A percentile compares a stretch with the other conserved stretches of the same genome.
phyloP scores from a whole-genome alignment of 2,329 filamentous ascomycete genomes.

The Mycosphaerella arachidis region DNA sequence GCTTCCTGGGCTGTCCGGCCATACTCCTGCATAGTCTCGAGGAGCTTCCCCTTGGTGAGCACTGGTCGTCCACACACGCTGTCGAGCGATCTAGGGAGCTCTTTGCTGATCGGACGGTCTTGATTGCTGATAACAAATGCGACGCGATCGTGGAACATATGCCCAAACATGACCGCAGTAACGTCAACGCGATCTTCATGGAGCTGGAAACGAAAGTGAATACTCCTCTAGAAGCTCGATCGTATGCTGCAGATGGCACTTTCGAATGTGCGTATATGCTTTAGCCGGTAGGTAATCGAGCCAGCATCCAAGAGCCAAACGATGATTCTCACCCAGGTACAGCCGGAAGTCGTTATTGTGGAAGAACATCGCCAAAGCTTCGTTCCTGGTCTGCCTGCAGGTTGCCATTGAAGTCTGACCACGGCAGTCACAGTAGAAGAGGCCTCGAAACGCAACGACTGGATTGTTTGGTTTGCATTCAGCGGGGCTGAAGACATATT shows the following conservation, averaged over 20 bases:
- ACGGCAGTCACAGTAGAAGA: neutral
- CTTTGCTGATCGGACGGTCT: neutral
- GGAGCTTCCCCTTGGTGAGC: neutral
- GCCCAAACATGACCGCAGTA: neutral
- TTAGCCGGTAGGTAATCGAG: neutral
- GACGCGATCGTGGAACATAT: neutral
- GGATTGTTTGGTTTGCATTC: neutral
- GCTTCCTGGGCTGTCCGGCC: neutral
- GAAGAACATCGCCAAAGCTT: neutral
- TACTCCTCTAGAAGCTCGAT: neutral
- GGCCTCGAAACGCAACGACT: neutral
- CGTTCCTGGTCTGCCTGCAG: neutral
- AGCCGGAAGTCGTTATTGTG: neutral
- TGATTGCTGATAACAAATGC: neutral
- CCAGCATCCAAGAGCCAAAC: neutral
- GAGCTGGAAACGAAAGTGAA: neutral
- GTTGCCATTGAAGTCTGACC: neutral
- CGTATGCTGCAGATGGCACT: neutral
- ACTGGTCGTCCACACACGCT: neutral
- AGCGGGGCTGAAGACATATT: neutral
- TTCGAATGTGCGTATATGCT: neutral
- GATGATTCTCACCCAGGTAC: neutral
- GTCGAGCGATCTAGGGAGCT: neutral
- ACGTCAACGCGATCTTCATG: neutral
- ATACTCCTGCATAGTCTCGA: neutral